Percentiles rank a stretch among this genome's conserved stretches.
These are phyloP conservation scores for Penicillium sp. DNA, from an alignment of 2,329 filamentous ascomycete genomes.

Conservation along the genomic window DNA sequence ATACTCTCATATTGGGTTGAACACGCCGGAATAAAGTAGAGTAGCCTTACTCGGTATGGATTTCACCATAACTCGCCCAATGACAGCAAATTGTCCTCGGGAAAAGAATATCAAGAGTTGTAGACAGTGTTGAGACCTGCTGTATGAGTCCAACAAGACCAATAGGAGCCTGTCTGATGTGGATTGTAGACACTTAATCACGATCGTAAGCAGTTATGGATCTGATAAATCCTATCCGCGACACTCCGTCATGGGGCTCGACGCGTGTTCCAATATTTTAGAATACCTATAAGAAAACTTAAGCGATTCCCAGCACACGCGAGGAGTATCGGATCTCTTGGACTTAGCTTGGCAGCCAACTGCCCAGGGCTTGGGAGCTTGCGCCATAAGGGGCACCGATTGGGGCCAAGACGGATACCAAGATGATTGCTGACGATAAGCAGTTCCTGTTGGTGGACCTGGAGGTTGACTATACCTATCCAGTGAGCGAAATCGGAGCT, in stretches of 20 bases:
- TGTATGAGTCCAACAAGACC: not conserved
- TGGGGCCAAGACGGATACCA: not conserved
- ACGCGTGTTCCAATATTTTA: not conserved
- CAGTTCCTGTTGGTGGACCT: constrained; percentile 4
- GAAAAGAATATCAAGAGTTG: not conserved
- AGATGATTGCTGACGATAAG: not conserved
- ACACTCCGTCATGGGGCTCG: not conserved
- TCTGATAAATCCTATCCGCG: not conserved
- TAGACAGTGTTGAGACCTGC: not conserved
- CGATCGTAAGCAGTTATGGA: not conserved
- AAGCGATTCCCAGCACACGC: not conserved
- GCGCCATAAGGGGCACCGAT: not conserved
- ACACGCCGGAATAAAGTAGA: not conserved
- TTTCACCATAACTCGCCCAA: not conserved
- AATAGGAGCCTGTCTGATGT: not conserved
- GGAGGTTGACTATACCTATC: not conserved
- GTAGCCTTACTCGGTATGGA: not conserved
- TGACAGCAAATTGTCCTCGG: not conserved
- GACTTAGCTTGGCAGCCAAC: not conserved
- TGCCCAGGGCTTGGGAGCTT: not conserved
- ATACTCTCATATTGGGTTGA: not conserved
- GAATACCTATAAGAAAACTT: not conserved
- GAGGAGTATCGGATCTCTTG: not conserved
- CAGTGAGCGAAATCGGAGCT: constrained; percentile 6
- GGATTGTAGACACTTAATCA: not conserved